Evolutionary conservation across 306 rosid genomes (phyloP), one percentile per base, ranked within the genome.

Genomic region (Hippophae tibetana): DNA sequence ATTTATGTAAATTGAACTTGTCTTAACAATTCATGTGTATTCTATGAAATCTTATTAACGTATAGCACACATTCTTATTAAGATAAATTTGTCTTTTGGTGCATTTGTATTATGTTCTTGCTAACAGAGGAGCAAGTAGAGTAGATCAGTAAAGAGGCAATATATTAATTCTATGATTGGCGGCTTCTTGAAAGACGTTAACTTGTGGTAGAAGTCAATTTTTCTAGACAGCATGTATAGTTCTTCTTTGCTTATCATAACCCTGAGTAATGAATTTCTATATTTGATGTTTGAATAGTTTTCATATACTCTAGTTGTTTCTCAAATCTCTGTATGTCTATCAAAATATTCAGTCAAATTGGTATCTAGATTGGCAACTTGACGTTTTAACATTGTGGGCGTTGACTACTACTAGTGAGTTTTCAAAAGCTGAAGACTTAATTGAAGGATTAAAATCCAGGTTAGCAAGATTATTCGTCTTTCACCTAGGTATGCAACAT

Each of bases 321-420:
- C 43, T 58, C 62, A n/a, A 52, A 60, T 57, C 7, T 57, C 11
- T 63, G 62, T 40, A 44, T 13, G 56, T 64, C 55, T 14, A 41
- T 13, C 66, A 48, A 46, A 50, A 50, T 45, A 38, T 59, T 65
- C 75, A 90, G 97, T 82, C 69, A 40, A 79, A 79, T 78, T 90
- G 97, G 97, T 72, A 81, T 81, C 0, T 79, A 44, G 95, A 90
- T 75, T 85, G 89, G 94, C 90, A 81, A 69, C 53, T 90, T 62
- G 95, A 87, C 46, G 10, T 81, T 42, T 62, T 90, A 77, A 61
- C 58, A 18, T 72, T 76, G 42, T 87, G 97, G 97, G 90, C 81
- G 60, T 76, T 90, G 77, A 87, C 94, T 25, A 56, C 71, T 67
- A 57, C 85, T 25, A 77, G 80, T 42, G 71, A 82, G 69, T 43